Percentiles rank a stretch among this genome's conserved stretches.
Evolutionary conservation across 2,329 filamentous ascomycete genomes (phyloP).

Genomic region (Diaporthe eres): DNA sequence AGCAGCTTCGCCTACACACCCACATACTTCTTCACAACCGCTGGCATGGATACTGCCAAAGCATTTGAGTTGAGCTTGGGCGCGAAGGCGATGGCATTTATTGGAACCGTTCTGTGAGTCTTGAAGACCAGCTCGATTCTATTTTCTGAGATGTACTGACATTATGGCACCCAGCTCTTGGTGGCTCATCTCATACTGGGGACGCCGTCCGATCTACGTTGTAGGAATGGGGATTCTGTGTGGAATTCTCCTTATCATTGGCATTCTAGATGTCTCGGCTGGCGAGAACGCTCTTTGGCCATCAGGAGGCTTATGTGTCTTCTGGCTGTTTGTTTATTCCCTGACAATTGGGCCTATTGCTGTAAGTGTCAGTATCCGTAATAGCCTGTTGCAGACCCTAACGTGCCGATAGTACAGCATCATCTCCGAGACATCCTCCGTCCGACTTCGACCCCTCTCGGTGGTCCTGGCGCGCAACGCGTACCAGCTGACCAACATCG

Average conservation of each 20-base stretch:
- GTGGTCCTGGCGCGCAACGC: constrained; percentile 10
- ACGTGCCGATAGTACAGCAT: background rate
- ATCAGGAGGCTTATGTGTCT: constrained; percentile 5
- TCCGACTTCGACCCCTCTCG: background rate
- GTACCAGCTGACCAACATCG: constrained; percentile 10
- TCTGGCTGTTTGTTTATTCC: constrained; percentile 10
- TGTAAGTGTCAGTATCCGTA: background rate
- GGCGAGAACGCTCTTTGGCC: constrained; percentile 13
- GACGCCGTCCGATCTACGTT: constrained; percentile 20
- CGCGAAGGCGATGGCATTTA: constrained; percentile 56
- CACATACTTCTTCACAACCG: constrained; percentile 58
- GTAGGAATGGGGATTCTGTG: background rate
- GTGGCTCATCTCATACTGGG: constrained; percentile 27
- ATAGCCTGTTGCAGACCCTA: background rate
- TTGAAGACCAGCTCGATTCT: constrained; percentile 40
- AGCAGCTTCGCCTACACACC: constrained; percentile 54
- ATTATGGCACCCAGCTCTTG: background rate
- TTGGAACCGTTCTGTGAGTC: constrained; percentile 62
- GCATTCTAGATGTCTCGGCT: constrained; percentile 11
- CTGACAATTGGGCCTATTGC: constrained; percentile 20
- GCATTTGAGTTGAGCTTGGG: constrained; percentile 56
- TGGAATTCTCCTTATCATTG: background rate
- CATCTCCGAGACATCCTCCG: constrained; percentile 20
- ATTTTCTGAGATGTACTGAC: background rate
- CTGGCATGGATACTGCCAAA: constrained; percentile 50